Percentiles rank a stretch among this genome's conserved stretches.
Conservation (phyloP, 345 rosid genomes). For the Tarenaya hassleriana region DNA sequence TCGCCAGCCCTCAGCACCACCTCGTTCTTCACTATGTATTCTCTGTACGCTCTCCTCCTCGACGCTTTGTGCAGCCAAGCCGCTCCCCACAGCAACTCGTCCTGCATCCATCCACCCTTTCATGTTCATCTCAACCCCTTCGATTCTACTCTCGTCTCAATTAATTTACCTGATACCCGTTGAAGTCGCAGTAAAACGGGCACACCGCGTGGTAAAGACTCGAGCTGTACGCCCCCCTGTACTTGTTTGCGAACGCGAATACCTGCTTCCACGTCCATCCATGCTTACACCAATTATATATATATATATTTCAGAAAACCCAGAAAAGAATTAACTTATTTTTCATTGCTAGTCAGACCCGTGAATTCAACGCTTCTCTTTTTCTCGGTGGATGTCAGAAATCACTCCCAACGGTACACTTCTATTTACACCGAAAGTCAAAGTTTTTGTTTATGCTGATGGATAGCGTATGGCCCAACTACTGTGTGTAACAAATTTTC, state of each 20-base stretch:
- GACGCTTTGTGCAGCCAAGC: conserved; percentile 97
- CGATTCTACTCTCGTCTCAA: too few species aligned
- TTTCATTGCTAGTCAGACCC: conserved; percentile 13
- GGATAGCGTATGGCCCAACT: conserved; percentile 11
- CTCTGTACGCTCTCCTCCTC: conserved; percentile 53
- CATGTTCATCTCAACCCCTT: background rate
- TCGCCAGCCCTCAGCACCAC: conserved; percentile 75
- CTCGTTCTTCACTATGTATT: conserved; percentile 80
- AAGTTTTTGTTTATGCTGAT: too few species aligned
- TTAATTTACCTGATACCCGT: conserved; percentile 88
- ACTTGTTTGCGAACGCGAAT: conserved; percentile 75
- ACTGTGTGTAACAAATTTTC: conserved; percentile 14
- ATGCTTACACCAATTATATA: background rate
- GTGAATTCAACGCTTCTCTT: conserved; percentile 16
- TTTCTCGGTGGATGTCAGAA: too few species aligned
- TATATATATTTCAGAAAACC: background rate
- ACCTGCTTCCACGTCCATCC: conserved; percentile 44
- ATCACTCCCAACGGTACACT: too few species aligned
- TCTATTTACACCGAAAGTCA: too few species aligned
- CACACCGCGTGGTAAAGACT: conserved; percentile 70
- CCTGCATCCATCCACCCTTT: conserved; percentile 30
- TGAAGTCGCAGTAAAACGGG: conserved; percentile 93
- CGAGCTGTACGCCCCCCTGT: conserved; percentile 82
- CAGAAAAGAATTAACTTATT: background rate
- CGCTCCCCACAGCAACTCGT: conserved; percentile 95